A percentile compares a stretch with the other conserved stretches of the same genome.
Evolutionary conservation across 495 filamentous ascomycete species (phyloP).

Genomic region (Xylaria nigripes): DNA sequence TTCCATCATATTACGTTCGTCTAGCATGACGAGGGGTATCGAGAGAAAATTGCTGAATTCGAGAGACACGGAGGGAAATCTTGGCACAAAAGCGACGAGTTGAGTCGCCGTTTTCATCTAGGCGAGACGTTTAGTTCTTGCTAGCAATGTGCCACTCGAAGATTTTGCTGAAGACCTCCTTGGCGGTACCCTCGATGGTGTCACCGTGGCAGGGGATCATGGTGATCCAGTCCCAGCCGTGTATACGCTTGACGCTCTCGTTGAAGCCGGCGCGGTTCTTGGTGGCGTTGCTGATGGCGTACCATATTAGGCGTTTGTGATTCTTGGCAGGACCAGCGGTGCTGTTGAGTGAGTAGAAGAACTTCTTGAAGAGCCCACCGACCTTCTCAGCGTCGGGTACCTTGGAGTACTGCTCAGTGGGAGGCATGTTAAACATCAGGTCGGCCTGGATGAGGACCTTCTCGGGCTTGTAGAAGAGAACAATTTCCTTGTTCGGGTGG

Average conservation of each 20-base stretch:
- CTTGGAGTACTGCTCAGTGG: constrained; percentile 73
- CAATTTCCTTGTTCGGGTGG: constrained; percentile 79
- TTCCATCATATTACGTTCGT: constrained; percentile 5
- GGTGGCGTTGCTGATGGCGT: constrained; percentile 47
- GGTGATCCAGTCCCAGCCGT: constrained; percentile 75
- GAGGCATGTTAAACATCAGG: constrained; percentile 84
- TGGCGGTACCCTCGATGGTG: constrained; percentile 68
- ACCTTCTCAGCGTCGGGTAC: constrained; percentile 44
- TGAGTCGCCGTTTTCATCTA: not conserved
- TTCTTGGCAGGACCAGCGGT: constrained; percentile 57
- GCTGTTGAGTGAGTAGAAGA: constrained; percentile 53
- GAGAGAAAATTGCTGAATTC: not conserved
- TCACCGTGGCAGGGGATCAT: constrained; percentile 94
- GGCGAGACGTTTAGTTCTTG: constrained; percentile 26
- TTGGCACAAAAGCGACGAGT: no score
- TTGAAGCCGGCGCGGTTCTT: constrained; percentile 61
- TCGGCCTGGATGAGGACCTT: constrained; percentile 85
- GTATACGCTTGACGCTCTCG: constrained; percentile 58
- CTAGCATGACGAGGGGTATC: constrained; percentile 12
- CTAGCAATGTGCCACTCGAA: constrained; percentile 76
- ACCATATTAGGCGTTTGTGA: constrained; percentile 80
- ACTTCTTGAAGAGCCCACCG: constrained; percentile 53
- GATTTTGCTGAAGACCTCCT: constrained; percentile 69
- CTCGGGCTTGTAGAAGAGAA: constrained; percentile 75
- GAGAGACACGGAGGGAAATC: no score